These are phyloP conservation scores for Aspergillus udagawae DNA, from an alignment of 2,329 filamentous ascomycete species.

Conservation along the genomic window DNA sequence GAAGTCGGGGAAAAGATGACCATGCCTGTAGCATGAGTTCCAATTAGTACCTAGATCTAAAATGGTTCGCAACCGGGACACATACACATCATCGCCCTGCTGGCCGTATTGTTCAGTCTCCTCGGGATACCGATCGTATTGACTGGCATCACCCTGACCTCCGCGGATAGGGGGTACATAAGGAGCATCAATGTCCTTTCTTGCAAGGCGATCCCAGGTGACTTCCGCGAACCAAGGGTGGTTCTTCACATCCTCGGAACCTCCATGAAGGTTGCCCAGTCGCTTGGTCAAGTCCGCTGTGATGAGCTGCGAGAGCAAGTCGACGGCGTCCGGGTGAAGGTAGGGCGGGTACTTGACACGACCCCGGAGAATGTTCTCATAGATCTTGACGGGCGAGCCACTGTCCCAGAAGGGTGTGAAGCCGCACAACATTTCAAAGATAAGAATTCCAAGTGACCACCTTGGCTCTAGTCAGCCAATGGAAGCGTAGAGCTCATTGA, in stretches of 20 bases:
- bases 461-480: slow-evolving; percentile 44
- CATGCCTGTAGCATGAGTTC: slow-evolving; percentile 51
- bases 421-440: slow-evolving; percentile 99
- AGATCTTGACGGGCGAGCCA: slow-evolving; percentile 97
- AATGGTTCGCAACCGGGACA: slow-evolving; percentile 26
- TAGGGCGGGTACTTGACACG: slow-evolving; percentile 96
- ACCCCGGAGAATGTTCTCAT: slow-evolving; percentile 96
- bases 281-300: slow-evolving; percentile 93
- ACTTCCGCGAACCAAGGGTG: slow-evolving; percentile 97
- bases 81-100: slow-evolving; percentile 79
- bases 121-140: slow-evolving; percentile 97
- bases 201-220: slow-evolving; percentile 89
- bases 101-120: slow-evolving; percentile 89
- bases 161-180: slow-evolving; percentile 95
- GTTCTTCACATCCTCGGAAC: slow-evolving; percentile 86
- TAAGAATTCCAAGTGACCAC: slow-evolving; percentile 97
- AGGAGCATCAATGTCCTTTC: slow-evolving; percentile 96
- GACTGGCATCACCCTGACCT: slow-evolving; percentile 89
- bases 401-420: slow-evolving; percentile 99
- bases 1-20: slow-evolving; percentile 72
- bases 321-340: slow-evolving; percentile 89
- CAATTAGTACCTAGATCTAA: background rate
- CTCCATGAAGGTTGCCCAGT: slow-evolving; percentile 87
- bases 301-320: slow-evolving; percentile 87
- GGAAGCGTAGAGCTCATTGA: no score